Base-by-base conservation (phyloP, 371 early-diverging fungal species). In the Zychaea mexicana region DNA sequence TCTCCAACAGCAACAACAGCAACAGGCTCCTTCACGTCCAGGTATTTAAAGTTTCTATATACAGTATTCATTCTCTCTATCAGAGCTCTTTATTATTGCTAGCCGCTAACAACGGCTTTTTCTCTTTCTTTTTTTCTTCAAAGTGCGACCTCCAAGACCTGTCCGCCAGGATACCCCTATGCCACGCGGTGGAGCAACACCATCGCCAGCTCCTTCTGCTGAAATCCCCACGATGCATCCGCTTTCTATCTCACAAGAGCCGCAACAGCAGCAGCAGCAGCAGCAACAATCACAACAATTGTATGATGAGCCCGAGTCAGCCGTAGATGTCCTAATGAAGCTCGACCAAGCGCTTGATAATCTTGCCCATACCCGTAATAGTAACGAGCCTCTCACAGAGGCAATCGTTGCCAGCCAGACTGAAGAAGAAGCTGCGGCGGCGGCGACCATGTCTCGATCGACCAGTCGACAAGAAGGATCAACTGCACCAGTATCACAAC, bases 91-190 rank as follows among this genome's bases (percentile, higher is more conserved):
- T 62, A 12, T 0, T 21, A 33, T 67, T 76, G 7, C 4, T 6
- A 4, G 42, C 13, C 13, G 4, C 4, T 12, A 42, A n/a, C n/a
- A n/a, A n/a, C n/a, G n/a, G n/a, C n/a, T n/a, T n/a, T n/a, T n/a
- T n/a, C n/a, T n/a, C n/a, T n/a, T n/a, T n/a, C n/a, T n/a, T n/a
- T n/a, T n/a, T n/a, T n/a, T n/a, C n/a, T 42, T 17, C 15, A 42
- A 17, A 45, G 78, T 67, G 19, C 77, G 77, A 12, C 70, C 72
- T 36, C 82, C 71, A 31, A 69, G 72, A 15, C 60, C 79, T 4
- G 70, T 72, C 2, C 76, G 85, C 8, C 72, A 79, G 53, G 77
- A 79, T 64, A 79, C 79, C 60, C 79, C 76, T 32, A 70, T 79
- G 72, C 77, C 79, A 10, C 47, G 33, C 13, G 38, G 52, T 22